Evolutionary conservation across 306 rosid species (phyloP).

Genomic region (Trifolium dubium): DNA sequence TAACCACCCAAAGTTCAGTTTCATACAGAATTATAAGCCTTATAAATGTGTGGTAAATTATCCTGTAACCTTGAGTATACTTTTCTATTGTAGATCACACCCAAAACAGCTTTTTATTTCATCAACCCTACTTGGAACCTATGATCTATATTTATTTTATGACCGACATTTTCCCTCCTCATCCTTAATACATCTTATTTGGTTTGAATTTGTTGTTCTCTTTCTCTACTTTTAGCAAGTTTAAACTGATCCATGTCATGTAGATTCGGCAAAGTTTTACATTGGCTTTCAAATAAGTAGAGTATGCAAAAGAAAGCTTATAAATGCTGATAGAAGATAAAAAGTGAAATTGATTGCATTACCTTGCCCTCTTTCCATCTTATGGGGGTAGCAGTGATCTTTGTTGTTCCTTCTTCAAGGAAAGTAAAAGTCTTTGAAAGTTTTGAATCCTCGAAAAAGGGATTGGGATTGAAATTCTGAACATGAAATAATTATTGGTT

Average conservation of each 20-base stretch:
- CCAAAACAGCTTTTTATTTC: neutral
- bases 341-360: conserved; percentile 27
- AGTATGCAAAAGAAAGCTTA: neutral
- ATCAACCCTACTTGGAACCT: neutral
- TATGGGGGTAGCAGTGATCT: conserved; percentile 79
- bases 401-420: conserved; percentile 88
- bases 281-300: neutral
- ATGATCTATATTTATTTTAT: neutral
- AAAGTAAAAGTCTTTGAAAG: conserved; percentile 81
- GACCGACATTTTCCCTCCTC: neutral
- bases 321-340: neutral
- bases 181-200: neutral
- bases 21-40: neutral
- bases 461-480: conserved; percentile 86
- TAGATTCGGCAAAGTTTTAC: neutral
- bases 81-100: neutral
- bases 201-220: neutral
- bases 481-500: conserved; percentile 31
- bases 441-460: conserved; percentile 84
- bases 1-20: neutral
- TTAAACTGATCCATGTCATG: neutral
- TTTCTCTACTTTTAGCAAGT: conserved; percentile 1
- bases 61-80: neutral
- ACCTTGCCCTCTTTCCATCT: conserved; percentile 98
- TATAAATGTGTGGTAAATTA: neutral